A percentile compares a stretch with the other conserved stretches of the same genome.
Evolutionary conservation across 495 filamentous ascomycete genomes (phyloP).

Genomic region (Chaetomium tenue): DNA sequence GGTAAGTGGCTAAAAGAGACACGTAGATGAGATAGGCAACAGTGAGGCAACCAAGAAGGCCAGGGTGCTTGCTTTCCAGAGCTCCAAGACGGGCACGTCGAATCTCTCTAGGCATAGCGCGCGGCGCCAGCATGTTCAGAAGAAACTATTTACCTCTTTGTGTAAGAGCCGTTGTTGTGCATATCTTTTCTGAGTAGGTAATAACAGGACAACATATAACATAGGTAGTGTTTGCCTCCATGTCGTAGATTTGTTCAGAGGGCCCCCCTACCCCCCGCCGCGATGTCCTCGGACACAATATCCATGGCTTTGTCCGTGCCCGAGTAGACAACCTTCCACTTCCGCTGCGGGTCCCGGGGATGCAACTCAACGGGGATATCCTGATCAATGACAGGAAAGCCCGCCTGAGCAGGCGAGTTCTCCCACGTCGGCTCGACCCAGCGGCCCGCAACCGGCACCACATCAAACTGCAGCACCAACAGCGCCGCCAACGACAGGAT

Average conservation of each 20-base stretch:
- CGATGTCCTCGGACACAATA: constrained; percentile 26
- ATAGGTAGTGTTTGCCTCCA: no score
- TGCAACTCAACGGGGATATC: constrained; percentile 29
- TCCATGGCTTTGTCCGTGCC: constrained; percentile 18
- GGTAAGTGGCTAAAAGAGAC: no score
- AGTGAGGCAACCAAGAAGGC: no score
- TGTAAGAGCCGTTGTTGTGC: no score
- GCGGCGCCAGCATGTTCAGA: no score
- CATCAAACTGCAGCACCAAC: constrained; percentile 43
- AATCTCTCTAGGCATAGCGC: no score
- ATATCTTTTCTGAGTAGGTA: no score
- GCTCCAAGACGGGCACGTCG: no score
- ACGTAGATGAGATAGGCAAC: no score
- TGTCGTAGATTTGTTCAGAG: constrained; percentile 1
- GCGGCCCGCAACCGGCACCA: constrained; percentile 25
- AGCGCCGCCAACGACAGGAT: constrained; percentile 39
- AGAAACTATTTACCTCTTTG: no score
- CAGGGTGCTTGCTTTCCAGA: no score
- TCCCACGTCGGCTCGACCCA: constrained; percentile 30
- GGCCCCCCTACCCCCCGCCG: constrained; percentile 33
- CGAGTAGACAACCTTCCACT: constrained; percentile 24
- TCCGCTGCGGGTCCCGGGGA: constrained; percentile 17
- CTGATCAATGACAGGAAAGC: constrained; percentile 27
- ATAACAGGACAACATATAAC: no score
- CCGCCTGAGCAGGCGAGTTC: constrained; percentile 27